Conservation (phyloP, 73 alveolate species). For the Durusdinium trenchii region DNA sequence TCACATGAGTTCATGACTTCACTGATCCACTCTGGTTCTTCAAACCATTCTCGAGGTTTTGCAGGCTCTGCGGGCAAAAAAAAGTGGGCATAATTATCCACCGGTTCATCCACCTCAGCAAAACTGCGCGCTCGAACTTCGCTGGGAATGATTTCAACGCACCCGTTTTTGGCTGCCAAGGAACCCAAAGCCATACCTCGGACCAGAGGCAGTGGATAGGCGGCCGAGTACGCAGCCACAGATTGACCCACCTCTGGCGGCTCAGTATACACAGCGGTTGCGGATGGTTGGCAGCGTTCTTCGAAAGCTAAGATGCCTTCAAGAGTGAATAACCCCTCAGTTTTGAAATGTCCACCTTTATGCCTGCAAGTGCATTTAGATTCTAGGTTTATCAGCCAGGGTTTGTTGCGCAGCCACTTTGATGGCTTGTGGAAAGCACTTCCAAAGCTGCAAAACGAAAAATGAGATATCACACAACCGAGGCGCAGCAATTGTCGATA, state of each 20-base stretch:
- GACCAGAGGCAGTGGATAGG: not conserved
- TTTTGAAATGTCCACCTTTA: not conserved
- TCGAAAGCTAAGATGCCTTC: not conserved
- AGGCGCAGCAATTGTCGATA: not conserved
- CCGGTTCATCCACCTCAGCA: not conserved
- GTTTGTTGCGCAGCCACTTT: not conserved
- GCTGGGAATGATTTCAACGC: not conserved
- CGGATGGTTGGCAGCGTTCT: not conserved
- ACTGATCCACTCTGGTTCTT: conserved; percentile 4
- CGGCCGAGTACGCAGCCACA: not conserved
- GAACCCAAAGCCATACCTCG: not conserved
- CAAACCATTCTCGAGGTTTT: not conserved
- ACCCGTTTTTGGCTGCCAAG: not conserved
- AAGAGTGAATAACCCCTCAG: not conserved
- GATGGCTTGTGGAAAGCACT: not conserved
- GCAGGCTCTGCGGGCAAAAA: not conserved
- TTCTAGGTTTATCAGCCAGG: not conserved
- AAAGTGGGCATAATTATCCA: not conserved
- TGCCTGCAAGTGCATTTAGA: not conserved
- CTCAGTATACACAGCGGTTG: not conserved
- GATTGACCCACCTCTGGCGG: not conserved
- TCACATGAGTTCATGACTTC: not conserved
- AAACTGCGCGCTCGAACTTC: not conserved
- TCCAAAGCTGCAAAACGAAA: not conserved
- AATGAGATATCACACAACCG: not conserved